Base-by-base conservation (phyloP, 306 rosid species). In the Spatholobus suberectus region DNA sequence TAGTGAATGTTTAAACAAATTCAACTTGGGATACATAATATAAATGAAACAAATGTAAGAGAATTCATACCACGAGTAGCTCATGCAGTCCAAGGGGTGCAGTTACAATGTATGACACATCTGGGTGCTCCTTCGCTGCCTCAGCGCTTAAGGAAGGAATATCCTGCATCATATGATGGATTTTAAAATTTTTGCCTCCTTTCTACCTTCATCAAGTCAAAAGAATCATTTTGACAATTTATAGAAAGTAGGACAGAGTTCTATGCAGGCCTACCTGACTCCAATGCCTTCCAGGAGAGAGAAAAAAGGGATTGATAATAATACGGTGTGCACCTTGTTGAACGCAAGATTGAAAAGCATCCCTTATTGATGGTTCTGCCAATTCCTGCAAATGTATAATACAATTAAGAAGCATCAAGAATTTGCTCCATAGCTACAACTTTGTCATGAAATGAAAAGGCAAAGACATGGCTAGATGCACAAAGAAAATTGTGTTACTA, bases 1-100 rank as follows among this genome's bases (percentile, higher is more conserved):
- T 26, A 29, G 23, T 8, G 20, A 57, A 66, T 79, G 55, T 44
- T 75, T 68, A 8, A 13, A 47, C 62, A 20, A 63, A 57, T 18
- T 74, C 67, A 34, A 24, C n/a, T 52, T 6, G 4, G 5, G 24
- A 7, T 14, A 57, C 21, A 8, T 18, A 10, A 14, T 7, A 15
- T 57, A 21, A 69, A 81, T 46, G 76, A 5, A 18, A 77, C 5
- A 32, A 38, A 70, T 21, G 18, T 15, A 77, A 62, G 73, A 74
- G 66, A 79, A 24, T 59, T 43, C 89, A 77, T 85, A 93, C 99
- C 98, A 93, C 98, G 37, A 93, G 98, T 37, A 87, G 84, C 4
- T 88, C 91, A 58, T 96, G 98, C 54, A 90, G 88, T 44, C 99
- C 99, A 79, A 93, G 96, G 66, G 99, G 99, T 11, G 99, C 99